phyloP scores from a whole-genome alignment of 345 rosid species.

The Hibiscus syriacus region DNA sequence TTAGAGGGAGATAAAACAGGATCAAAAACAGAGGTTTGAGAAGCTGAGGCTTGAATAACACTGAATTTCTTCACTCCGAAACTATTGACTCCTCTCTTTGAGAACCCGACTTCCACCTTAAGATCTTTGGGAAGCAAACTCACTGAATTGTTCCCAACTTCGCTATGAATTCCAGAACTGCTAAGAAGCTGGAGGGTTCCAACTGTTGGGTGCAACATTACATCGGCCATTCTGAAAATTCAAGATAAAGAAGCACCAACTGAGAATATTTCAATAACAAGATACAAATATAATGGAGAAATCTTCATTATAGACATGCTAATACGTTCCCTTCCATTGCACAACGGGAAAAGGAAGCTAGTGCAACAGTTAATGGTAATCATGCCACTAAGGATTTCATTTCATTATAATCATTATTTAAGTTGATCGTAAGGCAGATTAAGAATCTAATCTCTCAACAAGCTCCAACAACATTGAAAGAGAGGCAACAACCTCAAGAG shows the following conservation, averaged over 20 bases:
- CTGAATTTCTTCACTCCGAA: conserved; percentile 23
- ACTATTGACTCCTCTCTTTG: conserved; percentile 18
- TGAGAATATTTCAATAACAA: not conserved
- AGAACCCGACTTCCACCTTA: conserved; percentile 24
- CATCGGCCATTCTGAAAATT: conserved; percentile 54
- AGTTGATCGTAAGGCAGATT: not conserved
- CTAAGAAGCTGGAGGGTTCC: conserved; percentile 31
- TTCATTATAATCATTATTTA: not conserved
- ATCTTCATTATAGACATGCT: not conserved
- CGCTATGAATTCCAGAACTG: conserved; percentile 25
- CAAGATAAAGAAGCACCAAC: not conserved
- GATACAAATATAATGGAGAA: not conserved
- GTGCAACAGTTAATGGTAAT: not conserved
- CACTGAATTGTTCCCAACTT: conserved; percentile 24
- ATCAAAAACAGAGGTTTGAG: conserved; percentile 46
- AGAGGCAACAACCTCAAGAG: too few species aligned
- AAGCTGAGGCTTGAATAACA: conserved; percentile 41
- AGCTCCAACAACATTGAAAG: not conserved
- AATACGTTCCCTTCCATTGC: not conserved
- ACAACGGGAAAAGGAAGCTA: not conserved
- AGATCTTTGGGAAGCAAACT: conserved; percentile 25
- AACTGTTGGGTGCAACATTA: conserved; percentile 43
- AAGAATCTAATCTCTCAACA: not conserved
- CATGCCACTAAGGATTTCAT: not conserved
- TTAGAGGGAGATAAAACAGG: conserved; percentile 48